Conservation (phyloP, 306 rosid genomes). For the Trifolium repens region DNA sequence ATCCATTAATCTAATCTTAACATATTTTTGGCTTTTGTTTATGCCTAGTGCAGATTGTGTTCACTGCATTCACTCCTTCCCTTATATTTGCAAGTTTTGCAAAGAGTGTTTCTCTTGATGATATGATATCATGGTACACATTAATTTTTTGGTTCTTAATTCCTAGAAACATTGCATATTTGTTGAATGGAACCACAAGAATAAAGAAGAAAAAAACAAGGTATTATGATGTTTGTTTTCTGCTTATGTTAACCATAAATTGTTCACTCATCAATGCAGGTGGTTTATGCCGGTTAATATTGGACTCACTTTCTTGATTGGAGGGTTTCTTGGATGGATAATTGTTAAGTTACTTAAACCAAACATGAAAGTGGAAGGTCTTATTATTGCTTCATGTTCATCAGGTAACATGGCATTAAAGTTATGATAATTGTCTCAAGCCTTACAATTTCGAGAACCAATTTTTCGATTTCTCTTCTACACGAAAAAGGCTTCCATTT, state of each 20-base stretch:
- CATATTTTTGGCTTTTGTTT: neutral
- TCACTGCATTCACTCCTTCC: conserved; percentile 72
- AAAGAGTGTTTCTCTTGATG: conserved; percentile 65
- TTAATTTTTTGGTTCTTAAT: neutral
- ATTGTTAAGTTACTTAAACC: conserved; percentile 75
- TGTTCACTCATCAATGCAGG: conserved; percentile 50
- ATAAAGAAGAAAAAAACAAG: too few species aligned
- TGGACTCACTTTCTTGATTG: conserved; percentile 77
- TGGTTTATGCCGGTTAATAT: conserved; percentile 93
- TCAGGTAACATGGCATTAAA: conserved; percentile 57
- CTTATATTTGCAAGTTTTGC: conserved; percentile 75
- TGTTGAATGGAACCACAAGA: neutral
- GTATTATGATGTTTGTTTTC: neutral
- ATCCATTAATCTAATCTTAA: neutral
- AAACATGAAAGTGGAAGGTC: conserved; percentile 77
- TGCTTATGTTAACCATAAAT: neutral
- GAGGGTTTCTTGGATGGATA: conserved; percentile 70
- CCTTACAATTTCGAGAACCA: too few species aligned
- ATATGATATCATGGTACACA: conserved; percentile 75
- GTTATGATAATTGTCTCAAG: neutral
- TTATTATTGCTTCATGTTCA: conserved; percentile 75
- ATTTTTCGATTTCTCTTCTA: too few species aligned
- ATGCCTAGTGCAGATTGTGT: conserved; percentile 64
- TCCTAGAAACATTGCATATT: neutral
- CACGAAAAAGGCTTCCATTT: too few species aligned